Evolutionary conservation across 805 yeast species (phyloP).

Genomic region (Cyberlindnera suaveolens): DNA sequence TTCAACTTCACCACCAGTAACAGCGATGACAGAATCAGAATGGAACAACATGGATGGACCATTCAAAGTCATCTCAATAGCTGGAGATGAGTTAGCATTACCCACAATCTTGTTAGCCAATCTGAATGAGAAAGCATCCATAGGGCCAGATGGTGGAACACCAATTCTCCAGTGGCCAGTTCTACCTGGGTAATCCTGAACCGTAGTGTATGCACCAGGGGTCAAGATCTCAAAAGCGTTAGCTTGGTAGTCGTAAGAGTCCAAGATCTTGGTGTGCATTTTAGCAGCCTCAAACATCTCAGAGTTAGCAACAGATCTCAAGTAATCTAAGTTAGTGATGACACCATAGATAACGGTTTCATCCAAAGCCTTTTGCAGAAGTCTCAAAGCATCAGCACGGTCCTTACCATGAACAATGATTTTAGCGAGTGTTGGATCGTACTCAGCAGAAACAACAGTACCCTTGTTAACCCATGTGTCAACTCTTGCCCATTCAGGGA

Average conservation of each 20-base stretch:
- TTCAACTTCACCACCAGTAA: constrained; percentile 80
- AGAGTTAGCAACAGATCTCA: constrained; percentile 79
- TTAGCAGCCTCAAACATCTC: constrained; percentile 76
- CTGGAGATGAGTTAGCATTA: constrained; percentile 76
- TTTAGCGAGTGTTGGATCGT: constrained; percentile 94
- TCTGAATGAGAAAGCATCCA: constrained; percentile 90
- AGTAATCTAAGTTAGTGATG: constrained; percentile 82
- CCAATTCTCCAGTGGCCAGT: constrained; percentile 62
- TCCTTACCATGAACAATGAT: constrained; percentile 91
- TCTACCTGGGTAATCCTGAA: constrained; percentile 95
- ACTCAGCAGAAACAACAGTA: constrained; percentile 82
- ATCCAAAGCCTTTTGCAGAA: constrained; percentile 72
- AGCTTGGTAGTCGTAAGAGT: constrained; percentile 72
- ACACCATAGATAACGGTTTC: constrained; percentile 89
- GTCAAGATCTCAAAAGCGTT: constrained; percentile 76
- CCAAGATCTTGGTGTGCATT: constrained; percentile 84
- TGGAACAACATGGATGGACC: constrained; percentile 90
- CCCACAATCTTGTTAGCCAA: constrained; percentile 89
- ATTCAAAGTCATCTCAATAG: constrained; percentile 77
- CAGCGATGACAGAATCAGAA: constrained; percentile 65
- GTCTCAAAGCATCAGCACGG: constrained; percentile 75
- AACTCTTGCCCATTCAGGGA: constrained; percentile 89
- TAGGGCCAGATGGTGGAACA: constrained; percentile 98
- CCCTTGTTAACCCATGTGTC: constrained; percentile 95
- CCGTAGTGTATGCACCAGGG: constrained; percentile 95